phyloP scores from a whole-genome alignment of 495 filamentous ascomycete genomes.

The Neurospora discreta region DNA sequence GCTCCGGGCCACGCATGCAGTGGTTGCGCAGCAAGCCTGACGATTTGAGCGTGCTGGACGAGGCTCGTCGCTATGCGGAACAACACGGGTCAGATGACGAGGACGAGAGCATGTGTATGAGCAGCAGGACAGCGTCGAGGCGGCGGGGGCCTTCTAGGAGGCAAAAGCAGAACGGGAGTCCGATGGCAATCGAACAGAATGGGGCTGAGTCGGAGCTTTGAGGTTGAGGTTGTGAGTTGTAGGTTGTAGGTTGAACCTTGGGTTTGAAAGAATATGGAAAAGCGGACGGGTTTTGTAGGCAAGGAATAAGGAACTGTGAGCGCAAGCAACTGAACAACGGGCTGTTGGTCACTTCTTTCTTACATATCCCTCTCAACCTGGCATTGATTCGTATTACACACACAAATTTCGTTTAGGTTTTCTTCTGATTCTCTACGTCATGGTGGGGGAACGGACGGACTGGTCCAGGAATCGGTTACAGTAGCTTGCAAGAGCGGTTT shows the following conservation, averaged over 20 bases:
- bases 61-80: constrained; percentile 49
- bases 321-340: background rate
- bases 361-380: background rate
- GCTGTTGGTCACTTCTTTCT: background rate
- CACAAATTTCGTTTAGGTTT: background rate
- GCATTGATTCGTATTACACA: background rate
- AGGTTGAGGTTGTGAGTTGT: background rate
- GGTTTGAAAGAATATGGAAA: background rate
- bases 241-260: background rate
- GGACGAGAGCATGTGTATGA: constrained; percentile 34
- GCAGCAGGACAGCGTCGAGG: constrained; percentile 24
- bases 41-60: constrained; percentile 73
- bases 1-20: constrained; percentile 86
- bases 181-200: constrained; percentile 40
- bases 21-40: constrained; percentile 81
- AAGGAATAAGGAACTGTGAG: background rate
- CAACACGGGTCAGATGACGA: constrained; percentile 35
- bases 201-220: constrained; percentile 39
- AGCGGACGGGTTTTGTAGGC: background rate
- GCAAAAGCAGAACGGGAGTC: constrained; percentile 34
- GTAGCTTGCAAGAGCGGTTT: background rate
- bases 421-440: background rate
- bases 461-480: background rate
- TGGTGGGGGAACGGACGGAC: background rate
- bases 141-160: constrained; percentile 24